These are phyloP conservation scores for Poa annua DNA, from an alignment of 176 grass and related monocot species.

Conservation along the genomic window DNA sequence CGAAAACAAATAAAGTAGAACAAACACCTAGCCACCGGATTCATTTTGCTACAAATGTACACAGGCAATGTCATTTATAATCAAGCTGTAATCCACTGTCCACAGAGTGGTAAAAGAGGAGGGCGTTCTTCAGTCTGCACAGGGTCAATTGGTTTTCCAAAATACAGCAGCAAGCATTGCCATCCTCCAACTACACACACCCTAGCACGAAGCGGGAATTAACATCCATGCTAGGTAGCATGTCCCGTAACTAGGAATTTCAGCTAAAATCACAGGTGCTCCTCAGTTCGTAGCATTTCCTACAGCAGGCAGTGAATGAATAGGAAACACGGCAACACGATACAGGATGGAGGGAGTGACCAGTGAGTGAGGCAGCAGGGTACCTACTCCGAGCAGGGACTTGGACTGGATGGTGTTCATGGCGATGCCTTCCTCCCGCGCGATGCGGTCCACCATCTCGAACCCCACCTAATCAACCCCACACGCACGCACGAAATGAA, in stretches of 20 bases:
- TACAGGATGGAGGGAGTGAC: slow-evolving; percentile 5
- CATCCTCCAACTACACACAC: neutral
- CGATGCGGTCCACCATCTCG: slow-evolving; percentile 90
- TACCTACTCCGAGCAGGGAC: slow-evolving; percentile 89
- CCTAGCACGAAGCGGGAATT: neutral
- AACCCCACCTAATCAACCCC: slow-evolving; percentile 67
- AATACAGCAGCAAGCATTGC: neutral
- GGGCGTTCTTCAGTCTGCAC: too few relatives aligned
- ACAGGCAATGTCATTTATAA: slow-evolving; percentile 7
- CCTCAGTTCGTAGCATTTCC: neutral
- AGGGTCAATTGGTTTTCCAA: neutral
- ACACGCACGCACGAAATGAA: neutral
- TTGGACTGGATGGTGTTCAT: slow-evolving; percentile 94
- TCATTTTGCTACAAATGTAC: neutral
- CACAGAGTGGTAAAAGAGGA: neutral
- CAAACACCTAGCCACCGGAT: neutral
- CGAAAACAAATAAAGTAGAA: neutral
- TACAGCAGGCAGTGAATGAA: neutral
- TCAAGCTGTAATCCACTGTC: neutral
- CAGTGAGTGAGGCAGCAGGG: neutral
- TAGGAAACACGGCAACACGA: neutral
- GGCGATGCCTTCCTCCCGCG: slow-evolving; percentile 57
- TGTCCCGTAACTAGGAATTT: neutral
- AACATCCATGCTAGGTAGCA: neutral
- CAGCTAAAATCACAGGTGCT: neutral